Conservation (phyloP, 306 rosid genomes). For the Cucumis cinereus region DNA sequence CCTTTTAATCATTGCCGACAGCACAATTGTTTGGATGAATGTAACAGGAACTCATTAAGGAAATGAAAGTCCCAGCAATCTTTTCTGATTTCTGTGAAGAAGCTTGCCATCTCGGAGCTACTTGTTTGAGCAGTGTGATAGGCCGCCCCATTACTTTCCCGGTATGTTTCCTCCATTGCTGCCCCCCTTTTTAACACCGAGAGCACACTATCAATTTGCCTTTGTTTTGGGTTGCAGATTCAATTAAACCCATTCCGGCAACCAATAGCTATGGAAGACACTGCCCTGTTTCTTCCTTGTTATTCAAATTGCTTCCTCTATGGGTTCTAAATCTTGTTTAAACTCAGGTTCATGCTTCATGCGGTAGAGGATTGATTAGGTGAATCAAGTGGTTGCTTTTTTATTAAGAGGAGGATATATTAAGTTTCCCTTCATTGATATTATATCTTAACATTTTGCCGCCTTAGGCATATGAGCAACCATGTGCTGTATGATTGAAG, state of each 20-base stretch:
- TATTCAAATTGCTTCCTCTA: slow-evolving; percentile 76
- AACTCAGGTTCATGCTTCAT: neutral
- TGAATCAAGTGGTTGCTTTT: neutral
- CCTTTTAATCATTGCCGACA: neutral
- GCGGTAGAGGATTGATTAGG: neutral
- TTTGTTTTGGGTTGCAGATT: slow-evolving; percentile 38
- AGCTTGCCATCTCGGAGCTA: slow-evolving; percentile 84
- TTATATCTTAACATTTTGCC: neutral
- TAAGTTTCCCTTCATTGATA: neutral
- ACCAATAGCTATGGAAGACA: slow-evolving; percentile 60
- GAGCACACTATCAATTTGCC: neutral
- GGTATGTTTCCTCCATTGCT: slow-evolving; percentile 22
- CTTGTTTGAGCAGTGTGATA: slow-evolving; percentile 45
- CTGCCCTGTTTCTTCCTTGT: slow-evolving; percentile 72
- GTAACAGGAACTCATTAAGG: slow-evolving; percentile 49
- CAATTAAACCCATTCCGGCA: slow-evolving; percentile 91
- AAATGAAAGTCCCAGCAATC: slow-evolving; percentile 44
- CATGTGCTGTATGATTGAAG: neutral
- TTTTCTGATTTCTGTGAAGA: slow-evolving; percentile 90
- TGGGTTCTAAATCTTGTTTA: slow-evolving; percentile 32
- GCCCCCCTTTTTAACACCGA: neutral
- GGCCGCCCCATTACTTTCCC: slow-evolving; percentile 40
- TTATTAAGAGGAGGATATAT: neutral
- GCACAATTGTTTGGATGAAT: neutral
- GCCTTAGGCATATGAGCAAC: neutral